These are phyloP conservation scores for Cutaneotrichosporon sp. DNA, from an alignment of 1,284 basidiomycete species.

Conservation along the genomic window DNA sequence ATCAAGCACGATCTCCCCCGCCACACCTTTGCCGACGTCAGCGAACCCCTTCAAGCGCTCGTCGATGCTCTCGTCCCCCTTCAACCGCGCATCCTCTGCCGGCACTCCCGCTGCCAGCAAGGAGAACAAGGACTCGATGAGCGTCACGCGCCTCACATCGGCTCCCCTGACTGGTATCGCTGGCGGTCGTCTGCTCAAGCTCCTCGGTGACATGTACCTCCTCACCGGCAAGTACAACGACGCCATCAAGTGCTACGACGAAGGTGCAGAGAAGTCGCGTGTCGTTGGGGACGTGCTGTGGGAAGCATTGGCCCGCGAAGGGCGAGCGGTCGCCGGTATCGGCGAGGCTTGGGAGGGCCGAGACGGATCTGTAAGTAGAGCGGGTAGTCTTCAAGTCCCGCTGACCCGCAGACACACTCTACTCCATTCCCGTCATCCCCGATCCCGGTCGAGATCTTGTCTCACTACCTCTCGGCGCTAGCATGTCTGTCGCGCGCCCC, in stretches of 20 bases:
- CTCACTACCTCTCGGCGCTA: slow-evolving; percentile 41
- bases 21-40: slow-evolving; percentile 27
- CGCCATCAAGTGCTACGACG: slow-evolving; percentile 77
- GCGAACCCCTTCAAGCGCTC: slow-evolving; percentile 47
- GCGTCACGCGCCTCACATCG: slow-evolving; percentile 35
- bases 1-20: slow-evolving; percentile 43
- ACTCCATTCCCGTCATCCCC: slow-evolving; percentile 44
- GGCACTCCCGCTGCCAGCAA: slow-evolving; percentile 10
- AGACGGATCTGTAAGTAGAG: slow-evolving; percentile 61
- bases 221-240: slow-evolving; percentile 77
- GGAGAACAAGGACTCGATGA: slow-evolving; percentile 6
- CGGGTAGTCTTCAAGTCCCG: background rate
- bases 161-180: slow-evolving; percentile 42
- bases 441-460: slow-evolving; percentile 47
- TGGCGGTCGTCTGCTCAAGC: slow-evolving; percentile 67
- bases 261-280: slow-evolving; percentile 72
- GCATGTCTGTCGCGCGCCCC: slow-evolving; percentile 41
- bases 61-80: slow-evolving; percentile 37
- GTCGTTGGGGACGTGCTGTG: slow-evolving; percentile 72
- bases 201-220: slow-evolving; percentile 83
- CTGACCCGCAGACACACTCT: slow-evolving; percentile 31
- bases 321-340: slow-evolving; percentile 71
- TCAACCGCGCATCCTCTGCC: slow-evolving; percentile 37
- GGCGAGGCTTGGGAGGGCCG: slow-evolving; percentile 77
- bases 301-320: slow-evolving; percentile 83